Evolutionary conservation across 2,329 filamentous ascomycete genomes (phyloP), one percentile per base, ranked within the genome.

Genomic region (Scytalidium lignicola): DNA sequence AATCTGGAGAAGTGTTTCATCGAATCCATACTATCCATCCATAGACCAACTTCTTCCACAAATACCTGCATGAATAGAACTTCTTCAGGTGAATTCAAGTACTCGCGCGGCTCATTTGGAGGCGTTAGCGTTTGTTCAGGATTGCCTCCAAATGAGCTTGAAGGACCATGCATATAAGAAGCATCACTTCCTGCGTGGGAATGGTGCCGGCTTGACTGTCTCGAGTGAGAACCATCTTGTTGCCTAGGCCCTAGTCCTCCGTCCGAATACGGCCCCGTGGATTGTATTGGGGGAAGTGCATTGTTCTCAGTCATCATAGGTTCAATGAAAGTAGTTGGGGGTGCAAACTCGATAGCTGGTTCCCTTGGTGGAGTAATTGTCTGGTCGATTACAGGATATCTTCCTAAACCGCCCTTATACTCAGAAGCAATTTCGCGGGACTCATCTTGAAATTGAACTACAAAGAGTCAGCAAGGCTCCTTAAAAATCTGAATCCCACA

Each of bases 1-100:
- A 89, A 73, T 43, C 86, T 80, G 20, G 88, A 89, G 65, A 96
- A 96, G 72, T 95, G 88, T 69, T 92, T 92, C 56, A 85, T 78
- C 28, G 82, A 78, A 69, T 95, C 89, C 73, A 96, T 83, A 40
- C 84, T 88, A 67, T 96, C 92, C 88, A 97, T 95, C 90, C 92
- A 96, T 2, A 90, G 69, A 1, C 86, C 90, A 2, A 97, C 88
- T 56, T 96, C 87, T 61, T 95, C 87, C 6, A 95, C 85, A 64
- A 95, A 97, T 0, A 90, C 84, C 65, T 95, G 89, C 85, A 96
- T 89, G 63, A 90, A 90, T n/a, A 85, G 71, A 0, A 93, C 79
- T 64, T 96, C 90, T 50, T 95, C 88, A 9, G 83, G 79, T 3
- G 80, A 82, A 55, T 80, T 83, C 42, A 96, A 74, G 57, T 81